Conservation (phyloP, 805 yeast genomes). For the Schizosaccharomyces japonicus region DNA sequence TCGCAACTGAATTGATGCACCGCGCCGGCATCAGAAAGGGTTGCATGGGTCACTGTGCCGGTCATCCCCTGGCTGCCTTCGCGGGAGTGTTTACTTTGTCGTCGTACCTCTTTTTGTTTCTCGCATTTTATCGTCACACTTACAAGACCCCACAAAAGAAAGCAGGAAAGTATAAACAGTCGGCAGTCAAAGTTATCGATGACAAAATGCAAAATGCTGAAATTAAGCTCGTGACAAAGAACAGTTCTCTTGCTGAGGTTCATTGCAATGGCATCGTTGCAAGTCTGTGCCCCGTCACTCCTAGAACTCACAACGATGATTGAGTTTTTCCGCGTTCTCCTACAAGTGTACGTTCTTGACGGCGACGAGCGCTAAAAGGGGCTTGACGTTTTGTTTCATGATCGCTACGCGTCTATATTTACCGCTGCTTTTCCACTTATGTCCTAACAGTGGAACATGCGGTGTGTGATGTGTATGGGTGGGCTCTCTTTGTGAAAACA, state of each 20-base stretch:
- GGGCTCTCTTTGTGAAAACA: no score
- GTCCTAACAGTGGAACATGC: no score
- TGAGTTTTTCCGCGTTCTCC: neutral
- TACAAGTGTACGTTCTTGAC: no score
- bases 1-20: conserved; percentile 65
- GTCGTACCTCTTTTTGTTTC: conserved; percentile 68
- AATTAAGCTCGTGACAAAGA: neutral
- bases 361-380: no score
- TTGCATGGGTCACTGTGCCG: conserved; percentile 62
- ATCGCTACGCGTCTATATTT: no score
- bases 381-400: no score
- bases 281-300: neutral
- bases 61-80: conserved; percentile 76
- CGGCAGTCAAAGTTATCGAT: no score
- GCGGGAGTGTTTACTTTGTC: conserved; percentile 72
- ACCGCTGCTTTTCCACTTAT: no score
- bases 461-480: no score
- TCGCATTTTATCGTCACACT: conserved; percentile 17
- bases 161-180: no score
- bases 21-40: conserved; percentile 45
- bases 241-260: neutral
- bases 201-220: neutral
- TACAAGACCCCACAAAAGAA: conserved; percentile 18
- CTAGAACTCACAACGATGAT: neutral
- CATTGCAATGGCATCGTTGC: neutral